A percentile compares a stretch with the other conserved stretches of the same genome.
Conservation (phyloP, 169 alveolate species). For the Ophryocystis elektroscirrha region DNA sequence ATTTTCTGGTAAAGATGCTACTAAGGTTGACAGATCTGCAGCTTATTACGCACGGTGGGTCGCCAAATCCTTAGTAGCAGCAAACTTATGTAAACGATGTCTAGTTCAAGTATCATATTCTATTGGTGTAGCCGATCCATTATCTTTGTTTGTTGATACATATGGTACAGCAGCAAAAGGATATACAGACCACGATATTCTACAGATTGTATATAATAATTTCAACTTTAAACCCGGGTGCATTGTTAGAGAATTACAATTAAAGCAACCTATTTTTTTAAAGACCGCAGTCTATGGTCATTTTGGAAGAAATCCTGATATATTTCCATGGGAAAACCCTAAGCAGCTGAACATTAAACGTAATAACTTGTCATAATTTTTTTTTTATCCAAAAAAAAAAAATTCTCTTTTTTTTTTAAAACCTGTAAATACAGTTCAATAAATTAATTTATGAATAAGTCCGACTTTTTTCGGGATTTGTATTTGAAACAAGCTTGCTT, state of each 20-base stretch:
- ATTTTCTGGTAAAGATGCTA: constrained; percentile 91
- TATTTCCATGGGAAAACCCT: constrained; percentile 75
- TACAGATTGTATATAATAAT: constrained; percentile 58
- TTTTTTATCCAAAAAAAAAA: too few species aligned
- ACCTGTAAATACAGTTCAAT: too few species aligned
- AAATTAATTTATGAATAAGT: too few species aligned
- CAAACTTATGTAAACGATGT: constrained; percentile 68
- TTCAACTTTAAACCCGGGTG: constrained; percentile 90
- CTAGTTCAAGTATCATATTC: constrained; percentile 78
- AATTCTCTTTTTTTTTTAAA: too few species aligned
- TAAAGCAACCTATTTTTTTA: constrained; percentile 60
- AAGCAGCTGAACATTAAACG: constrained; percentile 39
- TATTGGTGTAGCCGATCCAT: constrained; percentile 86
- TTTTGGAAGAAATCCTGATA: constrained; percentile 73
- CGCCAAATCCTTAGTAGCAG: constrained; percentile 77
- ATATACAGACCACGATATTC: constrained; percentile 60
- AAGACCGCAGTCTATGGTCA: constrained; percentile 89
- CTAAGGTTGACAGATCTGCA: constrained; percentile 92
- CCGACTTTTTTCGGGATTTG: too few species aligned
- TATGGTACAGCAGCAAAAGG: constrained; percentile 71
- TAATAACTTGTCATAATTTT: too few species aligned
- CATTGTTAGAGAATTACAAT: constrained; percentile 65
- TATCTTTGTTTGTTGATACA: constrained; percentile 78
- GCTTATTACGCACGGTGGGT: constrained; percentile 84
- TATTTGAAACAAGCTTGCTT: too few species aligned